These are phyloP conservation scores for Trichophyton mentagrophytes DNA, from an alignment of 2,329 filamentous ascomycete species.

Conservation along the genomic window DNA sequence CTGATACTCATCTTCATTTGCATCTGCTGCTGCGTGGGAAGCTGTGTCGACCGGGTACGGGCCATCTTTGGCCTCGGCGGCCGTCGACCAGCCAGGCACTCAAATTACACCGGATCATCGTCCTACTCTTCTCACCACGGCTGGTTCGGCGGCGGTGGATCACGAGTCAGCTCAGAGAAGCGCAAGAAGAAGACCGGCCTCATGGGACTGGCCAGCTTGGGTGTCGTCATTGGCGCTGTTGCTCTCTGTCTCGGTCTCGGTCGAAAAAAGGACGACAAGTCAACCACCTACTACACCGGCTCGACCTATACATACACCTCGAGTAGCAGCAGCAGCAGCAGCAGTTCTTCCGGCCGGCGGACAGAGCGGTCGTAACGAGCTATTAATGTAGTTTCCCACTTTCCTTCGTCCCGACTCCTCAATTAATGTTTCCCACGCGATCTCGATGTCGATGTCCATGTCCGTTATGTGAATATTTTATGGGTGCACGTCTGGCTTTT, in stretches of 20 bases:
- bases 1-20: conserved; percentile 35
- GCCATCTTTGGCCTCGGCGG: conserved; percentile 31
- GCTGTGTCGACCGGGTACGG: conserved; percentile 28
- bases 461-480: neutral
- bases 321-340: conserved; percentile 25
- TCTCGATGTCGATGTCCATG: neutral
- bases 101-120: conserved; percentile 23
- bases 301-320: conserved; percentile 5
- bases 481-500: neutral
- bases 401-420: neutral
- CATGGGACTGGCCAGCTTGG: conserved; percentile 29
- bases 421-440: neutral
- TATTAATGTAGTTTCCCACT: neutral
- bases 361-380: neutral
- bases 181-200: conserved; percentile 26
- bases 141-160: conserved; percentile 14
- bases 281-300: conserved; percentile 22
- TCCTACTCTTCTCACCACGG: conserved; percentile 21
- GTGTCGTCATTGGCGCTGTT: conserved; percentile 32
- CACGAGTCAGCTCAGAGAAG: conserved; percentile 22
- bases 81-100: conserved; percentile 20
- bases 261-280: conserved; percentile 27
- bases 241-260: conserved; percentile 36
- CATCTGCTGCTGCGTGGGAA: conserved; percentile 32
- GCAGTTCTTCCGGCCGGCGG: conserved; percentile 10